Conservation (phyloP, 306 rosid species). For the Vigna unguiculata region DNA sequence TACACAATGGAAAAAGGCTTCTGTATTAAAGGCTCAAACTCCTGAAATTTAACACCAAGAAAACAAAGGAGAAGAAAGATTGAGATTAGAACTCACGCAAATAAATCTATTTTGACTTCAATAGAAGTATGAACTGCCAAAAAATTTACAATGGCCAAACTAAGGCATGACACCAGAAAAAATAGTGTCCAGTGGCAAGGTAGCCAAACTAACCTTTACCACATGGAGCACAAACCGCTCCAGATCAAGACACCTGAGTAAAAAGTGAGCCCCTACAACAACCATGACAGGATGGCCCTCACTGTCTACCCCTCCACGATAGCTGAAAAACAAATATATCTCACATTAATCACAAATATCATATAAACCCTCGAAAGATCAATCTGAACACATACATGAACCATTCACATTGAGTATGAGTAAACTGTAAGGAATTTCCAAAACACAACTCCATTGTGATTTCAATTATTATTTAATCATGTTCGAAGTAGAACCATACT, state of each 20-base stretch:
- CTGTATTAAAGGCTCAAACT: constrained; percentile 94
- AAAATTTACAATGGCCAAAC: constrained; percentile 19
- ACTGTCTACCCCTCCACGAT: constrained; percentile 97
- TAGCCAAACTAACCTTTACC: constrained; percentile 72
- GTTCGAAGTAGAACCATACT: background rate
- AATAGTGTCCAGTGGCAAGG: constrained; percentile 23
- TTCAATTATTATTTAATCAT: background rate
- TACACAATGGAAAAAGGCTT: constrained; percentile 89
- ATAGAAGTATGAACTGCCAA: constrained; percentile 20
- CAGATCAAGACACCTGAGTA: constrained; percentile 92
- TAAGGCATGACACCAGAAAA: constrained; percentile 3
- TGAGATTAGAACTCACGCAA: background rate
- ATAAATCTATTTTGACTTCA: constrained; percentile 30
- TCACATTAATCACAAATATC: constrained; percentile 31
- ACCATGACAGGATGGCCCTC: constrained; percentile 98
- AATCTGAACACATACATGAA: constrained; percentile 24
- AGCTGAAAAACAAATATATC: constrained; percentile 59
- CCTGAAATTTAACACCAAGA: constrained; percentile 62
- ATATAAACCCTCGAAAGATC: background rate
- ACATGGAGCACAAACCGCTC: constrained; percentile 88
- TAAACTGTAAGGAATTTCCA: constrained; percentile 9
- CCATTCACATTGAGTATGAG: constrained; percentile 10
- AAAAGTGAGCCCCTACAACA: constrained; percentile 98
- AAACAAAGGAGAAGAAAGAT: background rate
- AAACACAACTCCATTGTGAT: constrained; percentile 17